Evolutionary conservation across 148 eudicot genomes (phyloP).

Genomic region (Chenopodium suecicum): DNA sequence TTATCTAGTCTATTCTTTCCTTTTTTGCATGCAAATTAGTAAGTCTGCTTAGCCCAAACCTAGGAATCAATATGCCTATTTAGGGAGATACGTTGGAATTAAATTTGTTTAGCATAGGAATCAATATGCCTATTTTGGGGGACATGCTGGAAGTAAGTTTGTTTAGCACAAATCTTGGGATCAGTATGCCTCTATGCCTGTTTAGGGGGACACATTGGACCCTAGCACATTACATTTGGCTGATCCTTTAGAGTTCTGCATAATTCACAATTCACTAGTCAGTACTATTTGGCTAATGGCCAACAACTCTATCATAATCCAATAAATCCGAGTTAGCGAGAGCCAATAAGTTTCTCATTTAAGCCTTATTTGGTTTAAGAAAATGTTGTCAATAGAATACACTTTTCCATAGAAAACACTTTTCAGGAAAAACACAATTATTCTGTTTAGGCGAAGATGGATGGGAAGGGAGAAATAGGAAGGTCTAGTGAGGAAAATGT

Average conservation of each 20-base stretch:
- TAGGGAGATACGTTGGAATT: neutral
- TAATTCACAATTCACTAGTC: neutral
- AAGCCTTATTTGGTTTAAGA: neutral
- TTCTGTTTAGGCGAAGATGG: neutral
- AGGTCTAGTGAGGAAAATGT: neutral
- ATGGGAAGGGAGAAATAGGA: neutral
- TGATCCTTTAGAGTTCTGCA: neutral
- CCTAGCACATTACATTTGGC: neutral
- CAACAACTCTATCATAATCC: neutral
- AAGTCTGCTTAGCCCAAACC: neutral
- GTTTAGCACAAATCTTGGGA: neutral
- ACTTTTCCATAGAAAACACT: neutral
- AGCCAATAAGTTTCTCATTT: neutral
- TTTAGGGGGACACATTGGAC: neutral
- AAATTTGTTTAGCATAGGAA: neutral
- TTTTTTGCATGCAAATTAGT: constrained; percentile 3
- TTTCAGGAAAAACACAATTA: neutral
- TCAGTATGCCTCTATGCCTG: neutral
- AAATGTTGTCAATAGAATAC: neutral
- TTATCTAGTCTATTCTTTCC: constrained; percentile 20
- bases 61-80: neutral
- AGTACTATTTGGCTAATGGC: neutral
- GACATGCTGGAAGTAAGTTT: neutral
- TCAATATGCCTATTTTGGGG: neutral
- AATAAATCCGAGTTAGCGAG: neutral